Percentiles rank a stretch among this genome's conserved stretches.
phyloP scores from a whole-genome alignment of 192 early-diverging fungal genomes.

The Endogone sp. region DNA sequence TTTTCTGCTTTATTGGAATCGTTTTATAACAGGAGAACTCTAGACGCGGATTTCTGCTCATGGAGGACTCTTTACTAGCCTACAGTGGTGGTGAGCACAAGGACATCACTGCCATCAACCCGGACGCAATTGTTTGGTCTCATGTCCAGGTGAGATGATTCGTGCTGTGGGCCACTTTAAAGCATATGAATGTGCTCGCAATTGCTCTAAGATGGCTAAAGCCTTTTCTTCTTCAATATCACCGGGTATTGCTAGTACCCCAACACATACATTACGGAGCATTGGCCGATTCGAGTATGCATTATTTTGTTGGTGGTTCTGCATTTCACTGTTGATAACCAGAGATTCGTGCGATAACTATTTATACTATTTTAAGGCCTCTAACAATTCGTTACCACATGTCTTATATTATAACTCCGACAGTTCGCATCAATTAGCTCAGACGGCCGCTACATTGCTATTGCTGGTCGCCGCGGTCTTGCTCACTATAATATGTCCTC shows the following conservation, averaged over 20 bases:
- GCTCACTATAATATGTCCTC: slow-evolving; percentile 70
- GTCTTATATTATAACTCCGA: no score
- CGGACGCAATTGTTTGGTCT: slow-evolving; percentile 70
- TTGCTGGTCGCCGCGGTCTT: slow-evolving; percentile 82
- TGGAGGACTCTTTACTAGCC: slow-evolving; percentile 63
- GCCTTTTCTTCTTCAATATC: background rate
- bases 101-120: slow-evolving; percentile 53
- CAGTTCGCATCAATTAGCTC: slow-evolving; percentile 64
- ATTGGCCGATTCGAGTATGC: slow-evolving; percentile 80
- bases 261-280: slow-evolving; percentile 66
- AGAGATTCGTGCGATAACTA: no score
- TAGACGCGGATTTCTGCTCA: slow-evolving; percentile 51
- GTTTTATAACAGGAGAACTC: slow-evolving; percentile 55
- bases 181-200: background rate
- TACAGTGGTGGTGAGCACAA: slow-evolving; percentile 64
- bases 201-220: background rate
- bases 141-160: slow-evolving; percentile 51
- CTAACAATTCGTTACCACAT: background rate
- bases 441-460: slow-evolving; percentile 72
- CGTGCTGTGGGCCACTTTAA: background rate
- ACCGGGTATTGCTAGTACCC: slow-evolving; percentile 45
- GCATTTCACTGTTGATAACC: background rate
- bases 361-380: background rate
- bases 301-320: slow-evolving; percentile 6
- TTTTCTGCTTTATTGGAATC: no score